phyloP scores from a whole-genome alignment of 2,329 filamentous ascomycete species.

The Penicillium palitans region DNA sequence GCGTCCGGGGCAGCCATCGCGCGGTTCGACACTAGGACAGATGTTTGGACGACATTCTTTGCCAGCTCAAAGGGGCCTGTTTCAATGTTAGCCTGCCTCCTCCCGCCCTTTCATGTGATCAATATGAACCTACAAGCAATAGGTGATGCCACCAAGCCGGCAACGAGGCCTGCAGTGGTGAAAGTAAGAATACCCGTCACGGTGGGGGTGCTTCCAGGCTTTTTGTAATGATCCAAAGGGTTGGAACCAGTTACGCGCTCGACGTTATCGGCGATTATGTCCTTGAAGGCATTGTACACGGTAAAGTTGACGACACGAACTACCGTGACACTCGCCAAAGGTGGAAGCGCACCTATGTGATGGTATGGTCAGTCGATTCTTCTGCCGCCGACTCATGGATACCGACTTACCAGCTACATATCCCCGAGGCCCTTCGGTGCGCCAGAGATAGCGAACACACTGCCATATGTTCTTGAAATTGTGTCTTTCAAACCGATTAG shows the following conservation, averaged over 20 bases:
- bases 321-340: conserved; percentile 47
- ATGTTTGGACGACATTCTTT: conserved; percentile 52
- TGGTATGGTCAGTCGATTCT: background rate
- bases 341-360: conserved; percentile 44
- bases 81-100: conserved; percentile 1
- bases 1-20: conserved; percentile 40
- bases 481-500: conserved; percentile 33
- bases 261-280: conserved; percentile 42
- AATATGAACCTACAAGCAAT: conserved; percentile 43
- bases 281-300: conserved; percentile 47
- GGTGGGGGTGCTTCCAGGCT: conserved; percentile 44
- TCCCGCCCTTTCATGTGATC: background rate
- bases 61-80: conserved; percentile 50
- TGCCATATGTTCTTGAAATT: conserved; percentile 47
- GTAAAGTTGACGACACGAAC: conserved; percentile 49
- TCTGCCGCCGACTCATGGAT: background rate
- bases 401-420: conserved; percentile 47
- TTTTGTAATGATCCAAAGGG: conserved; percentile 44
- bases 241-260: conserved; percentile 44
- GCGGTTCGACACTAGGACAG: conserved; percentile 47
- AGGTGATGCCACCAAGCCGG: conserved; percentile 44
- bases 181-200: conserved; percentile 46
- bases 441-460: conserved; percentile 48
- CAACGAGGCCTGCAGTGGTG: conserved; percentile 43
- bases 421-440: conserved; percentile 49